Percentiles rank a stretch among this genome's conserved stretches.
phyloP scores from a whole-genome alignment of 2,329 filamentous ascomycete species.

The Penicillium sp. region DNA sequence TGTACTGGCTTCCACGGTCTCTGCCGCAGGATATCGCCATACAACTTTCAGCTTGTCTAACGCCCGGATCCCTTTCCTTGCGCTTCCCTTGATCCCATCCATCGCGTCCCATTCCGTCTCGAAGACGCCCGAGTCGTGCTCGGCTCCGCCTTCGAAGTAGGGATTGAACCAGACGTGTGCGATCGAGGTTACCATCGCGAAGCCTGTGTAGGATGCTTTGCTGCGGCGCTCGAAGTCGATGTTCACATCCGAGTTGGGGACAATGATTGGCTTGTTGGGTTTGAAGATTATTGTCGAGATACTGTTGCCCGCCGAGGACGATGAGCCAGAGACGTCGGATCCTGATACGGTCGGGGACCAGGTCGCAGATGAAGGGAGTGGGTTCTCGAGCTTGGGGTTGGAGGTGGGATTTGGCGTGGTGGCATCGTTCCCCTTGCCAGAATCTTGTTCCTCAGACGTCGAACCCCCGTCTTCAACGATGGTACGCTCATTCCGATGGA shows the following conservation, averaged over 20 bases:
- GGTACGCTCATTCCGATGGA: conserved; percentile 68
- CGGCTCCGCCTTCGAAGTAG: conserved; percentile 81
- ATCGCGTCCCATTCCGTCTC: conserved; percentile 73
- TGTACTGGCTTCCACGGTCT: conserved; percentile 5
- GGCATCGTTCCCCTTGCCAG: neutral
- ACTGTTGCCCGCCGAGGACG: conserved; percentile 39
- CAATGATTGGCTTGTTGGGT: conserved; percentile 64
- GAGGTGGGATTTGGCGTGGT: neutral
- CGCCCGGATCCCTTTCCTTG: conserved; percentile 74
- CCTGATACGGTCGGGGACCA: conserved; percentile 14
- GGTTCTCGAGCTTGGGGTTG: conserved; percentile 1
- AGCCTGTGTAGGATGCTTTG: conserved; percentile 70
- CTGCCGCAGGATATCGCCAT: conserved; percentile 60
- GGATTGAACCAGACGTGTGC: conserved; percentile 97
- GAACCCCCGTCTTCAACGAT: conserved; percentile 48
- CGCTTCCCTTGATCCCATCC: conserved; percentile 92
- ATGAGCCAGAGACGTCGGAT: conserved; percentile 12
- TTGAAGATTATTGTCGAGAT: conserved; percentile 77
- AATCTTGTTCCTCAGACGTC: conserved; percentile 51
- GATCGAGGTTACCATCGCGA: conserved; percentile 87
- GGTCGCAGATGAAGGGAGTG: conserved; percentile 8
- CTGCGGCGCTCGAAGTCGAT: conserved; percentile 86
- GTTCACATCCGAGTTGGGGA: conserved; percentile 84
- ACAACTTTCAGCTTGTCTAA: conserved; percentile 82
- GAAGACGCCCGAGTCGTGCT: conserved; percentile 69